Conservation (phyloP, 163 green algal genomes). For the Volvox carteri region DNA sequence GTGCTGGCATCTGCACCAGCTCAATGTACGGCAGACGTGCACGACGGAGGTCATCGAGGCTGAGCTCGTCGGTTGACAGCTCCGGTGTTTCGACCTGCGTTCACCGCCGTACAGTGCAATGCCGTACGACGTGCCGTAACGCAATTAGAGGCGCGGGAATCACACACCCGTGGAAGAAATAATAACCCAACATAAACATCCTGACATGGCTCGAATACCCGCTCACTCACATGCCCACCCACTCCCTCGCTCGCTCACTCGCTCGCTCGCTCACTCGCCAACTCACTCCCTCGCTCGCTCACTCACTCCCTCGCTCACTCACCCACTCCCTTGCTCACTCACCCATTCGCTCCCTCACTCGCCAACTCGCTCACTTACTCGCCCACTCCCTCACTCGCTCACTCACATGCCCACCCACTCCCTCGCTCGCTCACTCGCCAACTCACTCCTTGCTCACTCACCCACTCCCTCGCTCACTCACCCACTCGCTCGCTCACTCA, state of each 20-base stretch:
- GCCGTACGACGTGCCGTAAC: neutral
- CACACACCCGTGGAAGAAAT: neutral
- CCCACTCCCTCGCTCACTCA: neutral
- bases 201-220: neutral
- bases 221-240: neutral
- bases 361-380: neutral
- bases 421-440: neutral
- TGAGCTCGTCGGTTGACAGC: neutral
- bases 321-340: too few relatives aligned
- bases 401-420: neutral
- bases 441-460: neutral
- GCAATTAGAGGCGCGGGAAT: neutral
- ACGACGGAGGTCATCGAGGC: neutral
- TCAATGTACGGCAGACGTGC: conserved; percentile 14
- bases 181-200: neutral
- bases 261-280: neutral
- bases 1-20: neutral
- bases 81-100: neutral
- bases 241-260: neutral
- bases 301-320: neutral
- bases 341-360: neutral
- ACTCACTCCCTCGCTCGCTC: neutral
- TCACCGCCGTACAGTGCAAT: neutral
- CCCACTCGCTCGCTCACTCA: neutral
- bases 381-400: neutral